Conservation (phyloP, 2,329 filamentous ascomycete genomes). For the Pestalotiopsis sp. region DNA sequence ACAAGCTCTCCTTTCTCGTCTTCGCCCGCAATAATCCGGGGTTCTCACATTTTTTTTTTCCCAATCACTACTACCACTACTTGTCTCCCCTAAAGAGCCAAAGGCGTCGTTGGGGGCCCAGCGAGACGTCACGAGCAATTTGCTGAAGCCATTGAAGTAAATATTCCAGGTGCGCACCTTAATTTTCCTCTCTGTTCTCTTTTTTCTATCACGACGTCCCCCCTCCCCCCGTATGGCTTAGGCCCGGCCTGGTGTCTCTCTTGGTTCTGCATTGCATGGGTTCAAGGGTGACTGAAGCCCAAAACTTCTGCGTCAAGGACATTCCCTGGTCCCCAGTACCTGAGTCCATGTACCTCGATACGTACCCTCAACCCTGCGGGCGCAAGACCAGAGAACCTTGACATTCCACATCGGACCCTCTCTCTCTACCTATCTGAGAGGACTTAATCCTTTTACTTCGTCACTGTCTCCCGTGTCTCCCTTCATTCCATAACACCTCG, state of each 20-base stretch:
- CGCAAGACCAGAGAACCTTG: slow-evolving; percentile 21
- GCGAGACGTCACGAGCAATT: not conserved
- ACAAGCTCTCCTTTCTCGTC: not conserved
- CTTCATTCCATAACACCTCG: slow-evolving; percentile 33
- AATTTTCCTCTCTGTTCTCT: not conserved
- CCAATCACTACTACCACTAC: not conserved
- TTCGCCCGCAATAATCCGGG: not conserved
- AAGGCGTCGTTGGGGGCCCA: not conserved
- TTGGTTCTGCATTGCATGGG: slow-evolving; percentile 11
- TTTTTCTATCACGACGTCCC: not conserved
- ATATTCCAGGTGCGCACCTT: slow-evolving; percentile 1
- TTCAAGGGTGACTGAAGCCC: slow-evolving; percentile 14
- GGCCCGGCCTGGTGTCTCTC: not conserved
- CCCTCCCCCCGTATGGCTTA: not conserved
- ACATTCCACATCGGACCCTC: slow-evolving; percentile 30
- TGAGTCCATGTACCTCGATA: slow-evolving; percentile 10
- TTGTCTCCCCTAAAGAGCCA: not conserved
- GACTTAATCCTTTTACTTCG: slow-evolving; percentile 16
- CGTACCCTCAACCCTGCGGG: not conserved
- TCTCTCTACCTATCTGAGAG: slow-evolving; percentile 13
- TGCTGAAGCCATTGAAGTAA: not conserved
- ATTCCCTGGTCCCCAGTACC: slow-evolving; percentile 21
- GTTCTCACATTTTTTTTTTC: not conserved
- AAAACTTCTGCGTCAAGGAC: slow-evolving; percentile 23
- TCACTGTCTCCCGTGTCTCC: slow-evolving; percentile 25